Conservation (phyloP, 352 stramenopile genomes). For the Paralagenidium karlingii region DNA sequence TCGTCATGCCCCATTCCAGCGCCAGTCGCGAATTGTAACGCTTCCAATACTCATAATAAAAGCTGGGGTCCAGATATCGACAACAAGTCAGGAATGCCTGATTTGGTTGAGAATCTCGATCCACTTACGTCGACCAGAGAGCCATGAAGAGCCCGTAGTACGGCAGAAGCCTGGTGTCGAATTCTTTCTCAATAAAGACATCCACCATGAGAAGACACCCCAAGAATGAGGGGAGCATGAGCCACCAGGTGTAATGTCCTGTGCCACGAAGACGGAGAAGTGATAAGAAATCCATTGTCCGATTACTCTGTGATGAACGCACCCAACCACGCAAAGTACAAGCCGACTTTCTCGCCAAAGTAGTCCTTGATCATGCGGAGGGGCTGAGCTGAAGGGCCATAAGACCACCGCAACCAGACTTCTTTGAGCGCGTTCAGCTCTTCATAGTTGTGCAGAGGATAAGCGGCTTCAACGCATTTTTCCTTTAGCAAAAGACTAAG, state of each 20-base stretch:
- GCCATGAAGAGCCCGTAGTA: conserved; percentile 79
- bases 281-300: too few relatives aligned
- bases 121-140: conserved; percentile 64
- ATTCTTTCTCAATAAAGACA: conserved; percentile 45
- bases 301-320: too few relatives aligned
- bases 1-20: conserved; percentile 65
- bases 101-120: too few relatives aligned
- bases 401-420: conserved; percentile 56
- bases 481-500: conserved; percentile 30
- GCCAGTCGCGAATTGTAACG: conserved; percentile 53
- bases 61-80: too few relatives aligned
- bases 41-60: conserved; percentile 81
- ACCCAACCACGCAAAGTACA: conserved; percentile 97
- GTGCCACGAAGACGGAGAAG: too few relatives aligned
- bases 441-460: conserved; percentile 38
- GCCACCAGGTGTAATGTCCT: conserved; percentile 91
- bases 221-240: conserved; percentile 86
- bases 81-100: too few relatives aligned
- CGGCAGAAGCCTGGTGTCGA: too few relatives aligned
- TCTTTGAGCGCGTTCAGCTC: conserved; percentile 28
- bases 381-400: conserved; percentile 45
- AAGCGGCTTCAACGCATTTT: conserved; percentile 43
- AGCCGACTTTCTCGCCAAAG: conserved; percentile 85
- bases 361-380: conserved; percentile 62
- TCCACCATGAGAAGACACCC: conserved; percentile 83